Evolutionary conservation across 2,329 filamentous ascomycete species (phyloP), one percentile per base, ranked within the genome.

Genomic region (Diaporthe nobilis): DNA sequence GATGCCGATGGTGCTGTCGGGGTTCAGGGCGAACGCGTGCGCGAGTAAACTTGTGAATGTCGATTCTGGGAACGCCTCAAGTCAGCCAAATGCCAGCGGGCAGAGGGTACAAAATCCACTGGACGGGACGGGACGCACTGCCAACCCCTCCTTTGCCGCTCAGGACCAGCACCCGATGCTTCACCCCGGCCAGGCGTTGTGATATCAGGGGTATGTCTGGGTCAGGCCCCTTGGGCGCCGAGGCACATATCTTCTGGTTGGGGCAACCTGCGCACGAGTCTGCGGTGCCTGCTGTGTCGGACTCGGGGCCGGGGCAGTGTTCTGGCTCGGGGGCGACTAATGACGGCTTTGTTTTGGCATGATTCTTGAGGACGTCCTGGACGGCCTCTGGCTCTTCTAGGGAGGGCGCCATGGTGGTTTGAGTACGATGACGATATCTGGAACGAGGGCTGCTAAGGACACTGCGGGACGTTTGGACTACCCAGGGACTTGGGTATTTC

Each of bases 141-240:
- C 97, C 97, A 0, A 99, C 97, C 63, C 97, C 97, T 77, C 97
- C 97, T 88, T 98, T 99, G 77, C 97, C 97, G 71, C 94, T 96
- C 6, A 99, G 89, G 8, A 99, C 93, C 71, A 99, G 90, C 75
- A 99, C 94, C 85, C 98, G 98, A 87, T 98, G 96, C 80, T 92
- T 92, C 77, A 99, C 94, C 71, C 91, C 91, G 15, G 92, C 89
- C 4, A 99, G 92, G 5, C 96, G 94, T 74, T 93, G 91, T 22
- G 95, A 94, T 80, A 99, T 98, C 79, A 97, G 84, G 4, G 95
- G 93, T 61, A 98, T 94, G 84, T 99, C 97, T 0, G 96, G 96
- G 83, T 99, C 97, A 2, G 97, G 96, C 0, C 96, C 97, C 85
- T 98, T 98, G 31, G 96, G 96, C 1, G 96, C 94, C 1, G 96